A percentile compares a stretch with the other conserved stretches of the same genome.
Evolutionary conservation across 148 eudicot species (phyloP).

Genomic region (Spergularia bocconei): DNA sequence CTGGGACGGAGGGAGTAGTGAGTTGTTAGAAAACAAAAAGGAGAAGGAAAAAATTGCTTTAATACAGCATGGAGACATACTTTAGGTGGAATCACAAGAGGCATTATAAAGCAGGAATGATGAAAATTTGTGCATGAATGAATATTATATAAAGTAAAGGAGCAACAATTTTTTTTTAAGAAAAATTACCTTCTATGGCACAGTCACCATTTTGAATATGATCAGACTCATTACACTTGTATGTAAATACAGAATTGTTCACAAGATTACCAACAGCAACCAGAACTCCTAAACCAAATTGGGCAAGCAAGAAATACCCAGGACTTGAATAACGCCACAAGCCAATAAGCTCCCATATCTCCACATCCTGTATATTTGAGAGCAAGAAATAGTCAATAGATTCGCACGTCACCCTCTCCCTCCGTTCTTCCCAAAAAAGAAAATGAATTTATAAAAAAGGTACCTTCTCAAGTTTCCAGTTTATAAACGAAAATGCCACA

Average conservation of each 20-base stretch:
- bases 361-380: conserved; percentile 62
- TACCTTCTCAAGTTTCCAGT: conserved; percentile 80
- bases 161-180: not conserved
- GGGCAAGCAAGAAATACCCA: conserved; percentile 87
- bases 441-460: not conserved
- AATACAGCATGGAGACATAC: not conserved
- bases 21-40: not conserved
- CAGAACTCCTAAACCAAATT: conserved; percentile 86
- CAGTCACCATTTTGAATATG: conserved; percentile 48
- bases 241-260: conserved; percentile 84
- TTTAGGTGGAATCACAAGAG: not conserved
- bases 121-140: not conserved
- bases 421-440: not conserved
- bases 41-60: not conserved
- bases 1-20: too few species aligned
- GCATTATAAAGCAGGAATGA: not conserved
- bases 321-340: conserved; percentile 95
- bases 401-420: not conserved
- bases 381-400: conserved; percentile 8
- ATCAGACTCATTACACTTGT: conserved; percentile 59
- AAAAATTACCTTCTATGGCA: conserved; percentile 61
- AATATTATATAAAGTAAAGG: not conserved
- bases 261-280: conserved; percentile 97
- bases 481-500: conserved; percentile 70
- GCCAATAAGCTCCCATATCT: conserved; percentile 97